Conservation (phyloP, 2,329 filamentous ascomycete species). For the Hirsutella thompsonii region DNA sequence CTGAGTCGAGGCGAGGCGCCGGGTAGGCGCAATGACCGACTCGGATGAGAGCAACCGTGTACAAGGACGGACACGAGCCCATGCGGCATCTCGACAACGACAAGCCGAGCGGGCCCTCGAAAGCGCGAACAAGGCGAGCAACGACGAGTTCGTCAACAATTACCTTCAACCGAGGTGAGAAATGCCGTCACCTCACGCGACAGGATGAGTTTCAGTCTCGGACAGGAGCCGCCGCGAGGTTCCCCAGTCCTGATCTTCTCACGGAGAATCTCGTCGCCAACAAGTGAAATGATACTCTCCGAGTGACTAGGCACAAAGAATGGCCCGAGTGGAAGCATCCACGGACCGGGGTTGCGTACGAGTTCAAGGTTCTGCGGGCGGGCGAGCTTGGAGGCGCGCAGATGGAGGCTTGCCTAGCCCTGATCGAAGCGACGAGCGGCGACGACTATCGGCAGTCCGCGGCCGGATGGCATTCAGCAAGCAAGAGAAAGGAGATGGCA, state of each 20-base stretch:
- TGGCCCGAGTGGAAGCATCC: conserved; percentile 40
- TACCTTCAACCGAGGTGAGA: conserved; percentile 35
- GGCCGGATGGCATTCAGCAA: conserved; percentile 46
- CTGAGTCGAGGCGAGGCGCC: neutral
- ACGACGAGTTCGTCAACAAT: conserved; percentile 33
- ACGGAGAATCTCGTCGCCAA: too few species aligned
- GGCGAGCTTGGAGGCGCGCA: conserved; percentile 27
- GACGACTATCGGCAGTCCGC: conserved; percentile 50
- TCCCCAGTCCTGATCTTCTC: too few species aligned
- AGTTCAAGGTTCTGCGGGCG: conserved; percentile 28
- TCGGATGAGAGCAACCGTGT: neutral
- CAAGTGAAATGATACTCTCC: too few species aligned
- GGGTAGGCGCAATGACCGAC: neutral
- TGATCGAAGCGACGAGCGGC: conserved; percentile 51
- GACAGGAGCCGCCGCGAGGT: too few species aligned
- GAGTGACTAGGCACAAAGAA: conserved; percentile 1
- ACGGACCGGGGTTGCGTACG: conserved; percentile 23
- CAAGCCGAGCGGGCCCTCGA: conserved; percentile 26
- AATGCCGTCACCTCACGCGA: neutral
- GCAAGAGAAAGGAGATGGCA: conserved; percentile 56
- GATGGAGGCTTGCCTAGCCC: conserved; percentile 36
- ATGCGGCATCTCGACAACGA: neutral
- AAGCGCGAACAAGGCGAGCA: conserved; percentile 30
- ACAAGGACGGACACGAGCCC: neutral
- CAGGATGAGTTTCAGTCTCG: too few species aligned